phyloP scores from a whole-genome alignment of 169 alveolate species.

The Cyclospora cayetanensis region DNA sequence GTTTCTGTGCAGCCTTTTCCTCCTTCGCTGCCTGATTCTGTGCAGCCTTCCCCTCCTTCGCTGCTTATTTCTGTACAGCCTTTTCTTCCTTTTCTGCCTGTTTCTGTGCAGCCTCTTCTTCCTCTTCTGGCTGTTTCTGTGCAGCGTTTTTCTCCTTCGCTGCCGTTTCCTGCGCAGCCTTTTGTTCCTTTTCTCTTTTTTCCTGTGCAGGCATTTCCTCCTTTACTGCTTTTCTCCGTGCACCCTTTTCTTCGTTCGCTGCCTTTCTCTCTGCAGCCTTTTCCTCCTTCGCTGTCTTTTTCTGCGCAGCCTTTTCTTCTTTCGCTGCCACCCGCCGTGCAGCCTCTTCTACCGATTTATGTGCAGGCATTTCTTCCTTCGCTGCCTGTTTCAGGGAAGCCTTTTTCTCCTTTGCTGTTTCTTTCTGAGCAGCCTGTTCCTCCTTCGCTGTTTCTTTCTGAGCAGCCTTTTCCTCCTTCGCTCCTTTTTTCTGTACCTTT shows the following conservation, averaged over 20 bases:
- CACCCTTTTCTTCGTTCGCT: neutral
- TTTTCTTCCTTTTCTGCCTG: neutral
- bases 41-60: no score
- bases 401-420: neutral
- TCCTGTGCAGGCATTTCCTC: neutral
- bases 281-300: neutral
- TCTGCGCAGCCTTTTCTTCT: neutral
- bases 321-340: neutral
- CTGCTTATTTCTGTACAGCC: neutral
- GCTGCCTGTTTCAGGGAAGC: neutral
- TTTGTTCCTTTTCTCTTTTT: neutral
- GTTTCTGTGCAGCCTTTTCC: neutral
- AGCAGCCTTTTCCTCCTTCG: neutral
- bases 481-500: neutral
- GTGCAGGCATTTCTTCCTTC: no score
- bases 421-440: no score
- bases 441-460: neutral
- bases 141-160: neutral
- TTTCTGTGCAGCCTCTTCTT: neutral
- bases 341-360: no score
- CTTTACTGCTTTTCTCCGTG: neutral
- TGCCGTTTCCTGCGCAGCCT: neutral
- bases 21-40: neutral
- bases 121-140: neutral
- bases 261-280: neutral